Evolutionary conservation across 2,329 filamentous ascomycete genomes (phyloP).

Genomic region (Fusarium denticulatum): DNA sequence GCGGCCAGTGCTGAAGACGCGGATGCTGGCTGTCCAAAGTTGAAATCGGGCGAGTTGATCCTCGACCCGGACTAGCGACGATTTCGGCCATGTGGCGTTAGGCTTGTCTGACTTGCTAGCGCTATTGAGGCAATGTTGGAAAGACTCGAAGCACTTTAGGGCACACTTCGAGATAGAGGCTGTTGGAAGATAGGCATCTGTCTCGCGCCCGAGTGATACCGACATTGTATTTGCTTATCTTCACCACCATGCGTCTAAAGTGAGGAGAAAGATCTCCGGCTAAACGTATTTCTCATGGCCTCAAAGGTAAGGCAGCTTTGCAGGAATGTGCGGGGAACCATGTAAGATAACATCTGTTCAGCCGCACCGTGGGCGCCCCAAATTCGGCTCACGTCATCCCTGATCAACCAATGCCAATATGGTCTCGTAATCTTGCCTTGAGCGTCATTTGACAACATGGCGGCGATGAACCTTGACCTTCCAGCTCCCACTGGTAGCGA

Average conservation of each 20-base stretch:
- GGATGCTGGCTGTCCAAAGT: neutral
- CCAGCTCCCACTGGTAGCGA: neutral
- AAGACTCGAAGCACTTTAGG: neutral
- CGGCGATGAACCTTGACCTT: accelerated
- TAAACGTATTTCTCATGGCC: too few relatives aligned
- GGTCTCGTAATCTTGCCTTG: too few relatives aligned
- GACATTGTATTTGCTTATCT: accelerated
- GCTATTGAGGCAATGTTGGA: accelerated
- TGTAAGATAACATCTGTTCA: too few relatives aligned
- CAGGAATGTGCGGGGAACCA: neutral
- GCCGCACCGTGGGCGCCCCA: too few relatives aligned
- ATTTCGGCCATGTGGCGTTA: accelerated
- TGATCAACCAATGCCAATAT: accelerated
- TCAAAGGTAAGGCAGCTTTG: neutral
- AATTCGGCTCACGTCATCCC: too few relatives aligned
- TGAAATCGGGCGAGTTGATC: neutral
- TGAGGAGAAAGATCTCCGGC: neutral
- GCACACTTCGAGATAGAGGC: accelerated
- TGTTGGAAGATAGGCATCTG: accelerated
- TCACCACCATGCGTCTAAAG: accelerated
- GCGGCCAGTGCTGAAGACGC: neutral
- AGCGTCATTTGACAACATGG: accelerated
- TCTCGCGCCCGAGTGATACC: accelerated
- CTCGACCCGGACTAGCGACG: neutral
- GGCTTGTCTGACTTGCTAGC: neutral